These are phyloP conservation scores for Begonia peltatifolia DNA, from an alignment of 306 rosid species.

Conservation along the genomic window DNA sequence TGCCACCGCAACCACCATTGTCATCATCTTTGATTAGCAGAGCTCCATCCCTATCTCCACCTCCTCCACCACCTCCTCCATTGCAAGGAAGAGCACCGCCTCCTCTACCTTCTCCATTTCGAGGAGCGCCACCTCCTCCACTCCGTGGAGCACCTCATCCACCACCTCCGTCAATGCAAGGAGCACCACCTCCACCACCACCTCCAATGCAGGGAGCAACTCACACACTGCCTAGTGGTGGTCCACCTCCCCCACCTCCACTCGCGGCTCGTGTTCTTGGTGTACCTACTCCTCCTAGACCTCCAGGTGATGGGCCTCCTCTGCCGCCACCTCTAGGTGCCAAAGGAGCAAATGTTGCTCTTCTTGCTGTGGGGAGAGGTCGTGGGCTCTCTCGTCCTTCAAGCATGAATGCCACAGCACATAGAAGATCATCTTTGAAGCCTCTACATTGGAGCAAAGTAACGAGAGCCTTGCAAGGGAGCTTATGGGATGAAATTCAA, in stretches of 20 bases:
- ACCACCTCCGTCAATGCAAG: constrained; percentile 7
- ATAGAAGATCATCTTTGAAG: constrained; percentile 65
- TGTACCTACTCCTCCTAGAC: constrained; percentile 45
- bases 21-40: not conserved
- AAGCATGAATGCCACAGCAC: constrained; percentile 24
- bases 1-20: constrained; percentile 12
- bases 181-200: constrained; percentile 36
- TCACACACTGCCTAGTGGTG: constrained; percentile 21
- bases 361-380: constrained; percentile 44
- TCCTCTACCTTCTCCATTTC: not conserved
- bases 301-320: constrained; percentile 53
- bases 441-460: constrained; percentile 98
- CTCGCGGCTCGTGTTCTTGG: constrained; percentile 12
- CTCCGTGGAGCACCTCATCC: not conserved
- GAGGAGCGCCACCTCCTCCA: not conserved
- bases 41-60: constrained; percentile 19
- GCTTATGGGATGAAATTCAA: constrained; percentile 96
- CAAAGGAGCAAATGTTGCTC: constrained; percentile 31
- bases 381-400: constrained; percentile 57
- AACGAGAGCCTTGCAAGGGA: constrained; percentile 82
- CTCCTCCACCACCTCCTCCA: constrained; percentile 31
- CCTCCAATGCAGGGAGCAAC: constrained; percentile 13
- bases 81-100: constrained; percentile 1
- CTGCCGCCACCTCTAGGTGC: constrained; percentile 51
- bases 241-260: constrained; percentile 28